These are phyloP conservation scores for Cystoderma amianthinum DNA, from an alignment of 768 basidiomycete species.

Conservation along the genomic window DNA sequence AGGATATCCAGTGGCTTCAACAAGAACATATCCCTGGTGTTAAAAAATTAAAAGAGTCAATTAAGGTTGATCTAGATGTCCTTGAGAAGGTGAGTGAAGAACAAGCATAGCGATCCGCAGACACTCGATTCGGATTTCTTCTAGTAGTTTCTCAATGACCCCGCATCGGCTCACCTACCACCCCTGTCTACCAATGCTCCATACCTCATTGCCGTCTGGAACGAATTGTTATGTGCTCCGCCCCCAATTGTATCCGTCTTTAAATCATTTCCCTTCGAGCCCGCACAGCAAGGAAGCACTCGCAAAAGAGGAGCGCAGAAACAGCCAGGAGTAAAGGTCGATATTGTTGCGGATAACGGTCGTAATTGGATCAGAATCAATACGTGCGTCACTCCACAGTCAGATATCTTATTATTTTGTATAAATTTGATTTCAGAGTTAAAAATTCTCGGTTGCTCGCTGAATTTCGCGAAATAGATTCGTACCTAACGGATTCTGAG, in stretches of 20 bases:
- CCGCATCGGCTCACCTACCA: slow-evolving; percentile 34
- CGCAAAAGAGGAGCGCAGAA: slow-evolving; percentile 14
- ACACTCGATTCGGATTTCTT: slow-evolving; percentile 11
- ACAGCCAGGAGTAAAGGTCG: slow-evolving; percentile 57
- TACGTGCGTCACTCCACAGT: slow-evolving; percentile 52
- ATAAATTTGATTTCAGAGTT: slow-evolving; percentile 34
- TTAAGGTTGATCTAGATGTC: slow-evolving; percentile 37
- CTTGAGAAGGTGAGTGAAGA: slow-evolving; percentile 31
- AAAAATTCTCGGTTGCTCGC: slow-evolving; percentile 71
- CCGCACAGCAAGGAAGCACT: background rate
- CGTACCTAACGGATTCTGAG: slow-evolving; percentile 60
- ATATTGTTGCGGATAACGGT: slow-evolving; percentile 73
- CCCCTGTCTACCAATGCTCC: slow-evolving; percentile 71
- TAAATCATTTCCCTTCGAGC: slow-evolving; percentile 35
- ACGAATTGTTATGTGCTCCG: slow-evolving; percentile 60
- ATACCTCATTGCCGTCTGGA: slow-evolving; percentile 78
- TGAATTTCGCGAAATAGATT: slow-evolving; percentile 83
- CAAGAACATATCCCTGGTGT: slow-evolving; percentile 37
- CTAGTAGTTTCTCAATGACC: slow-evolving; percentile 60
- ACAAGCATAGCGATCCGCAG: slow-evolving; percentile 1
- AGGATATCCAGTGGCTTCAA: slow-evolving; percentile 35
- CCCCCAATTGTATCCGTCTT: slow-evolving; percentile 53
- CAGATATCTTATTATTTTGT: slow-evolving; percentile 1
- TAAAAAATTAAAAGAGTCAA: slow-evolving; percentile 36
- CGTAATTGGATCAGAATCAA: slow-evolving; percentile 79